These are phyloP conservation scores for Kingdonia uniflora DNA, from an alignment of 164 flowering plant species.

Conservation along the genomic window DNA sequence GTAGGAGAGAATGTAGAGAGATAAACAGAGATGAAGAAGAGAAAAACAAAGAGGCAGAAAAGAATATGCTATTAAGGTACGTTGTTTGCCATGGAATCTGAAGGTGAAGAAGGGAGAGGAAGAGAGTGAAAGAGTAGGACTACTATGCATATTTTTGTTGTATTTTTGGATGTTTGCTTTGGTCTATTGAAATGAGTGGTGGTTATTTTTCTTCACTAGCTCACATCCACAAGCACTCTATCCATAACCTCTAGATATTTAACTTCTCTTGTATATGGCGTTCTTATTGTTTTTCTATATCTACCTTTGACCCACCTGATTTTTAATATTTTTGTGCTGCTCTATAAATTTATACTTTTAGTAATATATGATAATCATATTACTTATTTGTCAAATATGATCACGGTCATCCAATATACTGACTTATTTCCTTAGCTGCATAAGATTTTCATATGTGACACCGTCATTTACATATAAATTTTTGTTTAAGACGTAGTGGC, in stretches of 20 bases:
- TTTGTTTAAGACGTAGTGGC: too few relatives aligned
- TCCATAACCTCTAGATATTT: conserved; percentile 3
- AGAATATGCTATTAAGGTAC: conserved; percentile 21
- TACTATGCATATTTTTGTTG: conserved; percentile 10
- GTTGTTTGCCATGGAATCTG: conserved; percentile 34
- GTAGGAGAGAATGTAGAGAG: background rate
- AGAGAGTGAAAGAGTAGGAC: background rate
- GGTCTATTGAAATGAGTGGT: conserved; percentile 33
- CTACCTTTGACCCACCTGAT: background rate
- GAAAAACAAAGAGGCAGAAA: background rate
- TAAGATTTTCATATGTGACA: too few relatives aligned
- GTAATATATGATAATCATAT: too few relatives aligned
- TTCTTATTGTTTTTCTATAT: background rate
- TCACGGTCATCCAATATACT: too few relatives aligned
- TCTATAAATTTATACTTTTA: too few relatives aligned
- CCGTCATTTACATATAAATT: too few relatives aligned
- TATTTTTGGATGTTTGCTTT: conserved; percentile 17
- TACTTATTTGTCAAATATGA: too few relatives aligned
- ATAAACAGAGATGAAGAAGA: background rate
- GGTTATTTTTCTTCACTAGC: conserved; percentile 7
- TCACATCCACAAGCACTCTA: conserved; percentile 1
- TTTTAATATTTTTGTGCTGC: too few relatives aligned
- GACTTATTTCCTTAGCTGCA: too few relatives aligned
- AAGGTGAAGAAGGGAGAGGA: conserved; percentile 12
- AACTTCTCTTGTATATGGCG: background rate